Evolutionary conservation across 2,329 filamentous ascomycete species (phyloP).

Genomic region (Exophiala spinifera): DNA sequence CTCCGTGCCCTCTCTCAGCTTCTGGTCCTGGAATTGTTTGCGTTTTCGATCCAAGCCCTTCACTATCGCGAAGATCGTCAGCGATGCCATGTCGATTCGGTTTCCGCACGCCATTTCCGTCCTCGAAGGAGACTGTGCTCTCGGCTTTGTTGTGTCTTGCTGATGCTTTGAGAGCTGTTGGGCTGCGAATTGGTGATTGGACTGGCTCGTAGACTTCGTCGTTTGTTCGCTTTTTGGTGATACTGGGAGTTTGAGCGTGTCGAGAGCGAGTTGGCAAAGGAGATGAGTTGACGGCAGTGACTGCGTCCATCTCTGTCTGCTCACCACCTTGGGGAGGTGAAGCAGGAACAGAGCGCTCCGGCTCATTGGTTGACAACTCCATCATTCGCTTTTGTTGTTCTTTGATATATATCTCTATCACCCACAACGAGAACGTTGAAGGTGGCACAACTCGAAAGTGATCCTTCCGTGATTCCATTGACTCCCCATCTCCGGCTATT

Average conservation of each 20-base stretch:
- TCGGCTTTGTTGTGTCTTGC: neutral
- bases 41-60: neutral
- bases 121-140: too few species aligned
- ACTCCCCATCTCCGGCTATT: neutral
- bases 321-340: conserved; percentile 6
- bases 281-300: conserved; percentile 11
- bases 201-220: conserved; percentile 21
- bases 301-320: conserved; percentile 1
- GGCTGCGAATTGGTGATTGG: conserved; percentile 9
- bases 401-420: neutral
- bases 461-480: neutral
- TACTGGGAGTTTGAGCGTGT: conserved; percentile 12
- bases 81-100: too few species aligned
- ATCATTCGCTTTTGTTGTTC: conserved; percentile 3
- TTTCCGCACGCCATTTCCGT: too few species aligned
- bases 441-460: conserved; percentile 2
- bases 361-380: conserved; percentile 1
- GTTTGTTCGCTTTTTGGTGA: conserved; percentile 20
- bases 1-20: too few species aligned
- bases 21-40: neutral
- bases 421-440: neutral
- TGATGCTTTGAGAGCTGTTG: conserved; percentile 9
- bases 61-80: too few species aligned
- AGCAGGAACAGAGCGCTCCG: neutral
- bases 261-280: conserved; percentile 10